Evolutionary conservation across 2,329 filamentous ascomycete species (phyloP), one percentile per base, ranked within the genome.

Genomic region (Colletotrichum sublineola): DNA sequence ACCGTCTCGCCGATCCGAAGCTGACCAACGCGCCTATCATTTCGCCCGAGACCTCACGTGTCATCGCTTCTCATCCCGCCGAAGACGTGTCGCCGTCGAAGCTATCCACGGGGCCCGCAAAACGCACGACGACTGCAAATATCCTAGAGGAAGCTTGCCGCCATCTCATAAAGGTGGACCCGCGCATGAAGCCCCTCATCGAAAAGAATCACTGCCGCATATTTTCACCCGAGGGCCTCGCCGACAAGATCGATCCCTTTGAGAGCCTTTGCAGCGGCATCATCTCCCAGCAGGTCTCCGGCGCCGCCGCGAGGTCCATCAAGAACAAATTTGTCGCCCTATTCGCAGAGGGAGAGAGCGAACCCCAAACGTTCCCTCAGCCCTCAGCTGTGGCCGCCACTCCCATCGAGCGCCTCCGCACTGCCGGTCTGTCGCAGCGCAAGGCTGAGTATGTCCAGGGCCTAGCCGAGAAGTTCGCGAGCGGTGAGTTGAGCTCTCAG

Each of bases 381-480:
- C 96, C 96, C 0, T 88, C 90, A 0, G 87, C 94, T 75, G 94
- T 98, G 9, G 88, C 90, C 0, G 80, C 83, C 11, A 88, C 86
- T 63, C 83, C 91, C 24, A 84, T 97, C 42, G 84, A 92, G 40
- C 88, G 83, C 4, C 88, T 99, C 11, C 92, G 96, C 40, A 92
- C 92, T 9, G 96, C 96, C 0, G 96, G 96, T 0, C 88, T 99
- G 62, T 97, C 94, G 3, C 93, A 97, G 82, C 91, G 96, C 70
- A 99, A 99, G 84, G 96, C 96, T 58, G 96, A 98, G 83, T 99
- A 99, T 82, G 91, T 98, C 73, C 89, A 91, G 67, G 96, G 96
- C 0, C 86, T 99, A 6, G 94, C 95, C 0, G 88, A 92, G 78
- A 95, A 95, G 80, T 98, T 98, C 79, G 85, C 83, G 0, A 86